A percentile compares a stretch with the other conserved stretches of the same genome.
Conservation (phyloP, 129 eudicot species). For the Sambucus nigra region DNA sequence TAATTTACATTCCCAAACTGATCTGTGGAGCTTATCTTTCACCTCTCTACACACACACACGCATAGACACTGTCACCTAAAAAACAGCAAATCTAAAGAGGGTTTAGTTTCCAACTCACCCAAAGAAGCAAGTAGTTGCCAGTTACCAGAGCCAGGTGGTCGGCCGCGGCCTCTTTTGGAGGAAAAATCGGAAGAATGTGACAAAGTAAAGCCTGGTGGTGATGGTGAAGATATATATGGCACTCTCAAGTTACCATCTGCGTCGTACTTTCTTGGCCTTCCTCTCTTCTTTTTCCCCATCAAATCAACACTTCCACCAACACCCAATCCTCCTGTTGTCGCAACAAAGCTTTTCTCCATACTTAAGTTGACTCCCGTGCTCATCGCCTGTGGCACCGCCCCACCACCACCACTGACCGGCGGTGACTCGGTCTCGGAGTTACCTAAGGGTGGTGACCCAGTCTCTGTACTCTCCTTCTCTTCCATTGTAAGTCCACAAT, state of each 20-base stretch:
- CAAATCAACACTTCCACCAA: constrained; percentile 20
- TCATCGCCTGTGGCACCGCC: constrained; percentile 15
- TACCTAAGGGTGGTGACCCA: constrained; percentile 22
- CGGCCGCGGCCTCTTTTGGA: constrained; percentile 51
- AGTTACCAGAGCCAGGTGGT: constrained; percentile 36
- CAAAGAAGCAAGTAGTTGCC: constrained; percentile 35
- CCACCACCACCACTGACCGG: constrained; percentile 18
- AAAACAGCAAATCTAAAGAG: not conserved
- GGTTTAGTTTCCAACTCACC: constrained; percentile 21
- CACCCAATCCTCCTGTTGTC: constrained; percentile 2
- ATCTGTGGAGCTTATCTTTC: constrained; percentile 5
- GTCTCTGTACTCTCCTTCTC: constrained; percentile 27
- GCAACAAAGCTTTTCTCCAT: too few species aligned
- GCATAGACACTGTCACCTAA: too few species aligned
- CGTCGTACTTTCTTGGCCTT: constrained; percentile 81
- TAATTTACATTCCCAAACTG: not conserved
- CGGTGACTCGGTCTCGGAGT: constrained; percentile 19
- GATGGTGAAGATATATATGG: constrained; percentile 4
- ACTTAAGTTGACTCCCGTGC: not conserved
- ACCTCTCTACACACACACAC: too few species aligned
- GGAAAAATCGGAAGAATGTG: constrained; percentile 25
- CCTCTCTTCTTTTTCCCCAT: constrained; percentile 71
- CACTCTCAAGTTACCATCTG: constrained; percentile 52
- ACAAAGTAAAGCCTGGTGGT: constrained; percentile 27
- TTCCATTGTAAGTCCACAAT: constrained; percentile 12